Evolutionary conservation across 2,329 filamentous ascomycete genomes (phyloP).

Genomic region (Colletotrichum abscissum): DNA sequence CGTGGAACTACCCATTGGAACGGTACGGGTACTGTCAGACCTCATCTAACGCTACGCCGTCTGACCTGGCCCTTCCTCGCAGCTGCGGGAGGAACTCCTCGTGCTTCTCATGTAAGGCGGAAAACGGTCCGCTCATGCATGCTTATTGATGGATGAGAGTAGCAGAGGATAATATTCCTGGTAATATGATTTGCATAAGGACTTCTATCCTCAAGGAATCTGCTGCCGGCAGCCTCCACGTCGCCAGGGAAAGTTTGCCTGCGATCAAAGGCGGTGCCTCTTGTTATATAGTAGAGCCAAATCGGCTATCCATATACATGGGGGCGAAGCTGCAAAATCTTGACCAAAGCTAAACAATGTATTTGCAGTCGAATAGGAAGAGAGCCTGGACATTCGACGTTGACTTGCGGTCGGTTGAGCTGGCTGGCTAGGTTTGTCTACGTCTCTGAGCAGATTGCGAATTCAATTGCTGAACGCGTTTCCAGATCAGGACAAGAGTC

Average conservation of each 20-base stretch:
- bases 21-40: constrained; percentile 16
- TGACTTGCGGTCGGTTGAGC: background rate
- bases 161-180: background rate
- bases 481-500: constrained; percentile 9
- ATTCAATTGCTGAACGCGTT: constrained; percentile 10
- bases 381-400: background rate
- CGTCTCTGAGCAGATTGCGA: background rate
- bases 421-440: constrained; percentile 1
- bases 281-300: background rate
- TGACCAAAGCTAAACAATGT: background rate
- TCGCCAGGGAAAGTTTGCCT: background rate
- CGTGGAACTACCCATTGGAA: constrained; percentile 22
- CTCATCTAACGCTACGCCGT: constrained; percentile 14
- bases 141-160: constrained; percentile 25
- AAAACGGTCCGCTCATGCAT: constrained; percentile 36
- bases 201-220: constrained; percentile 15
- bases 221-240: constrained; percentile 11
- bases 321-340: background rate
- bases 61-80: constrained; percentile 15
- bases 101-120: constrained; percentile 35
- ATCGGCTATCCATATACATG: background rate
- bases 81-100: constrained; percentile 32
- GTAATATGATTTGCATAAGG: constrained; percentile 23
- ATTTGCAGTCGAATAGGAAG: background rate
- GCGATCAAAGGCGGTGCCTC: background rate